Conservation (phyloP, 768 basidiomycete species). For the Macrolepiota dolichaula region DNA sequence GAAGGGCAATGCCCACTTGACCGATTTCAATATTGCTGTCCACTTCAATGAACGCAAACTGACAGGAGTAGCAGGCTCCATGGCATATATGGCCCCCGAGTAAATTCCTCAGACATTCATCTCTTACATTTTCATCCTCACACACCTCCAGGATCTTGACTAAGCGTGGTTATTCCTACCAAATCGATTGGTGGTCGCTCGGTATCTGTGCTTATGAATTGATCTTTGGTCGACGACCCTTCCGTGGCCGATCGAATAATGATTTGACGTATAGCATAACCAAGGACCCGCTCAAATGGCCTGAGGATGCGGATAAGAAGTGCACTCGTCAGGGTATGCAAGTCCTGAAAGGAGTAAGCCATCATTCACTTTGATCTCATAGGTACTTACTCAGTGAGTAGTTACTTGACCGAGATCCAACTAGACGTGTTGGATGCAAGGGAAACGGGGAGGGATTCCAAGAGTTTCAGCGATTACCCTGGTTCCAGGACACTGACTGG, state of each 20-base stretch:
- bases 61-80: conserved; percentile 93
- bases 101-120: conserved; percentile 26
- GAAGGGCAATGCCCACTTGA: conserved; percentile 92
- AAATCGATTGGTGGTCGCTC: conserved; percentile 97
- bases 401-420: conserved; percentile 85
- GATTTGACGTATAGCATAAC: conserved; percentile 91
- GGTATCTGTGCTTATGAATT: conserved; percentile 93
- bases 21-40: conserved; percentile 98
- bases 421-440: conserved; percentile 80
- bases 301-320: conserved; percentile 81
- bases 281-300: conserved; percentile 84
- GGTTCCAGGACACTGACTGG: conserved; percentile 93
- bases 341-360: conserved; percentile 74
- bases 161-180: conserved; percentile 92
- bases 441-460: conserved; percentile 75
- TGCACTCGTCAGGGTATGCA: conserved; percentile 77
- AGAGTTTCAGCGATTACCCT: conserved; percentile 75
- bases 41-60: conserved; percentile 88
- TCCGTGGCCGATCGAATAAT: conserved; percentile 90
- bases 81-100: conserved; percentile 98
- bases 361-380: neutral
- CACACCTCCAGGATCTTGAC: conserved; percentile 59
- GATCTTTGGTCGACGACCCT: conserved; percentile 87
- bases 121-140: conserved; percentile 10
- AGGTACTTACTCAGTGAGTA: conserved; percentile 25